phyloP scores from a whole-genome alignment of 306 rosid genomes.

The Sindora glabra region DNA sequence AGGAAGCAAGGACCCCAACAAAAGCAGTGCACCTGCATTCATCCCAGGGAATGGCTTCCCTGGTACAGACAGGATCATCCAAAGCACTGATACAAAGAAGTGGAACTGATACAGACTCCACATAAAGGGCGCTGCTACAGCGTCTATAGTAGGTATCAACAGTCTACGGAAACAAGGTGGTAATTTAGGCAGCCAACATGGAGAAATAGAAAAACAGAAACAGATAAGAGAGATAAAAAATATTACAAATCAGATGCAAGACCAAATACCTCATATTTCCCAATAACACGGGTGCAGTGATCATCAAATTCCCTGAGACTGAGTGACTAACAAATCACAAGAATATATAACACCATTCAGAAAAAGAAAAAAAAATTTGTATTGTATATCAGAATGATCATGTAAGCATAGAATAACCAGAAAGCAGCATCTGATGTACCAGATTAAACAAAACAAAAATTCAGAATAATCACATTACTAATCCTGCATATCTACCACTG shows the following conservation, averaged over 20 bases:
- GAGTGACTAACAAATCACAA: slow-evolving; percentile 55
- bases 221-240: neutral
- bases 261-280: slow-evolving; percentile 71
- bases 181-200: neutral
- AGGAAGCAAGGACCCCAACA: neutral
- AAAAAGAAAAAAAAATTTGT: neutral
- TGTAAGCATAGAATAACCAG: too few species aligned
- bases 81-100: slow-evolving; percentile 89
- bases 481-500: neutral
- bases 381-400: slow-evolving; percentile 12
- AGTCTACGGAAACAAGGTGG: slow-evolving; percentile 48
- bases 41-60: slow-evolving; percentile 99
- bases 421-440: too few species aligned
- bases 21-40: slow-evolving; percentile 79
- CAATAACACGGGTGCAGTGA: slow-evolving; percentile 80
- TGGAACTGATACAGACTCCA: slow-evolving; percentile 77
- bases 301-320: slow-evolving; percentile 85
- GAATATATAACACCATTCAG: slow-evolving; percentile 8
- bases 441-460: too few species aligned
- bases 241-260: neutral
- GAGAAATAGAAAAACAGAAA: neutral
- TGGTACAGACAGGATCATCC: slow-evolving; percentile 95
- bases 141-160: slow-evolving; percentile 91
- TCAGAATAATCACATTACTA: neutral
- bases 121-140: slow-evolving; percentile 63